phyloP scores from a whole-genome alignment of 345 rosid species.

The Eucalyptus tenuipes region DNA sequence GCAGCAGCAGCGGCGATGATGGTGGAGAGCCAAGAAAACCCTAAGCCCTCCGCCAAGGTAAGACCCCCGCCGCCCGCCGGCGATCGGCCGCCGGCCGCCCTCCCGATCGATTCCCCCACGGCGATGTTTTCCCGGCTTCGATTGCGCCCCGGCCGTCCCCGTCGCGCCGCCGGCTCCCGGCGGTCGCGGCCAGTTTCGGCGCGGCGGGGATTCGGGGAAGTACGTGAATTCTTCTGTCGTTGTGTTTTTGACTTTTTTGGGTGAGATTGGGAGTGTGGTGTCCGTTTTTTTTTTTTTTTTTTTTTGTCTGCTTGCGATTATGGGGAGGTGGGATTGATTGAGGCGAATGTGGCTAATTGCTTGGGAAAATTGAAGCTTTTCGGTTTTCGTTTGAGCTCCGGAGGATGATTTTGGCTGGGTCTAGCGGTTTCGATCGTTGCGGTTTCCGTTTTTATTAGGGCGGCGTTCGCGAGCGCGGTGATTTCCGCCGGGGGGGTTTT shows the following conservation, averaged over 20 bases:
- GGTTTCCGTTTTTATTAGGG: not conserved
- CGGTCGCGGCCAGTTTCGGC: not conserved
- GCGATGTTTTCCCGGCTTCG: not conserved
- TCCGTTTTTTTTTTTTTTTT: accelerated
- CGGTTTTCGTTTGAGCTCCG: not conserved
- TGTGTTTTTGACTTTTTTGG: not conserved
- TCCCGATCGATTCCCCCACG: not conserved
- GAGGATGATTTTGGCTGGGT: not conserved
- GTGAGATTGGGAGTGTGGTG: not conserved
- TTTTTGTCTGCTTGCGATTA: not conserved
- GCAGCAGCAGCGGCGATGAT: not conserved
- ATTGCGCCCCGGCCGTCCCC: not conserved
- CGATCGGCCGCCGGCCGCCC: not conserved
- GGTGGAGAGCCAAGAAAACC: constrained; percentile 6
- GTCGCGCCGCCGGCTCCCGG: not conserved
- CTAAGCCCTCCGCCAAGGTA: constrained; percentile 6
- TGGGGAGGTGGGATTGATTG: not conserved
- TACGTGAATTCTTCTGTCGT: not conserved
- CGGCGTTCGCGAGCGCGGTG: not conserved
- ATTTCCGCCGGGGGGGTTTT: not conserved
- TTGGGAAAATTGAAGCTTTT: not conserved
- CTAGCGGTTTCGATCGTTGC: not conserved
- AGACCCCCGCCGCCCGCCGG: not conserved
- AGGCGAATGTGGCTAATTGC: not conserved
- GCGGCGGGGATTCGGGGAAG: not conserved